Evolutionary conservation across 306 rosid species (phyloP).

Genomic region (Cicer judaicum): DNA sequence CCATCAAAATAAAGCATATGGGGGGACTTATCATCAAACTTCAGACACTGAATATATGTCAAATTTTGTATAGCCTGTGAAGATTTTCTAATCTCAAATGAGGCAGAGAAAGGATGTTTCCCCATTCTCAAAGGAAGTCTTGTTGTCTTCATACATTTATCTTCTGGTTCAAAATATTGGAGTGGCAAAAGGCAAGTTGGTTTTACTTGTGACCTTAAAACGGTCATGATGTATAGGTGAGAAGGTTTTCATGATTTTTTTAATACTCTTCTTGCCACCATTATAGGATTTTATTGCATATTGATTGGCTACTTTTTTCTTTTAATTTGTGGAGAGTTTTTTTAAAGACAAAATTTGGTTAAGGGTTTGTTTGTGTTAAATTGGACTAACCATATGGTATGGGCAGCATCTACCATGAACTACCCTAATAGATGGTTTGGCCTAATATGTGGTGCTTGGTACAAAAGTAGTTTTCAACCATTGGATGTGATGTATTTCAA

Average conservation of each 20-base stretch:
- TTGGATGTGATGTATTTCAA: background rate
- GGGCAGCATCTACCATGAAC: no score
- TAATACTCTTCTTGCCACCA: constrained; percentile 29
- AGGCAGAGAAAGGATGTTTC: constrained; percentile 39
- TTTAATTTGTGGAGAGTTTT: background rate
- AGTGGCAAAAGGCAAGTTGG: constrained; percentile 18
- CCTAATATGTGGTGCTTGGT: background rate
- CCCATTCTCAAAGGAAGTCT: constrained; percentile 32
- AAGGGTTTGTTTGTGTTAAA: constrained; percentile 3
- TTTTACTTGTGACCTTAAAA: constrained; percentile 41
- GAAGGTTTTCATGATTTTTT: constrained; percentile 25
- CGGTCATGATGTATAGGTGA: constrained; percentile 47
- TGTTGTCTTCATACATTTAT: constrained; percentile 34
- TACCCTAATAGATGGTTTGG: background rate
- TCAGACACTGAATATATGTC: constrained; percentile 36
- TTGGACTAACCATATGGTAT: background rate
- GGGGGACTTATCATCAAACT: constrained; percentile 47
- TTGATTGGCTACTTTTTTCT: constrained; percentile 24
- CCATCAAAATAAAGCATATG: constrained; percentile 15
- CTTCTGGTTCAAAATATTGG: constrained; percentile 33
- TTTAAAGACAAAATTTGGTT: constrained; percentile 19
- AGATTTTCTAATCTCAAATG: constrained; percentile 47
- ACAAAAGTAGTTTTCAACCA: background rate
- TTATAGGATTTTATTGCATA: constrained; percentile 32
- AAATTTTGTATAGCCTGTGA: constrained; percentile 65